These are phyloP conservation scores for Fusarium coffeatum DNA, from an alignment of 2,329 filamentous ascomycete genomes.

Conservation along the genomic window DNA sequence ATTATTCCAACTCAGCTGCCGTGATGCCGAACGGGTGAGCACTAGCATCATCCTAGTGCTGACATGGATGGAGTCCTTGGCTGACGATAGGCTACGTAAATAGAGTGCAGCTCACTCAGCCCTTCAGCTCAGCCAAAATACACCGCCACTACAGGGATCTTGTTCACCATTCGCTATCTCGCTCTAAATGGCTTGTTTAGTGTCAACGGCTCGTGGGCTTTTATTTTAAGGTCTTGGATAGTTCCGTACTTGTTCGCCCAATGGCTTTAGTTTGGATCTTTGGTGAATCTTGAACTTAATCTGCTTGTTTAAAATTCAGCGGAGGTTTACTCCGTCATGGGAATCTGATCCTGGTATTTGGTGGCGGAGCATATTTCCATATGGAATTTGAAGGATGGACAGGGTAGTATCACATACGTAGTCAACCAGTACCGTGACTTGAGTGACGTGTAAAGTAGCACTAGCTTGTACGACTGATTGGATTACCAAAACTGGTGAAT, in stretches of 20 bases:
- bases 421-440: background rate
- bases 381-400: background rate
- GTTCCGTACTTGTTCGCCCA: background rate
- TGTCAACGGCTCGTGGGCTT: background rate
- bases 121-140: background rate
- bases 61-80: constrained; percentile 9
- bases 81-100: constrained; percentile 8
- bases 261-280: background rate
- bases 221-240: constrained; percentile 5
- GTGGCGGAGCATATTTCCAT: background rate
- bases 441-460: background rate
- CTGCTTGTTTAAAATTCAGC: background rate
- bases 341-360: background rate
- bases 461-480: background rate
- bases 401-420: constrained; percentile 8
- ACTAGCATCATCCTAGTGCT: constrained; percentile 15
- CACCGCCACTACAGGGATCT: constrained; percentile 13
- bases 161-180: background rate
- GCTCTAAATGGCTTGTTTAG: background rate
- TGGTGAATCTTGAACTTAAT: background rate
- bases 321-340: background rate
- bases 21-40: background rate
- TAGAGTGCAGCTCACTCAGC: background rate
- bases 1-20: constrained; percentile 1
- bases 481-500: background rate